Evolutionary conservation across 257 asterid genomes (phyloP), one percentile per base, ranked within the genome.

Genomic region (Scutellaria baicalensis): DNA sequence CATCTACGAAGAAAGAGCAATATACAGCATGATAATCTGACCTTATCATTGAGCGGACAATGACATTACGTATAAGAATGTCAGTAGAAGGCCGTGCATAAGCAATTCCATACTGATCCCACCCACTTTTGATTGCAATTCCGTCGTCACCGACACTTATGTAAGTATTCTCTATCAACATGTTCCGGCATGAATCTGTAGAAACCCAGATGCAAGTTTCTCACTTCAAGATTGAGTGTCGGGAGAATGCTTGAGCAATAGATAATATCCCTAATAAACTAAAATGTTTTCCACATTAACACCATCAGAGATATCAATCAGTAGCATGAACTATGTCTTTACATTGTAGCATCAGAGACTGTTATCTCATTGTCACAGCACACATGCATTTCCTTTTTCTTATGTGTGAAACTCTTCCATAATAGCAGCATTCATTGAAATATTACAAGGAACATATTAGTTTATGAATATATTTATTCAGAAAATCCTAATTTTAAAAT

Each of bases 81-180:
- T 92, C 84, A 65, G 85, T 74, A n/a, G 95, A 92, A 66, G 98
- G 96, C 9, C 84, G 85, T 8, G 77, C 89, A 71, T 92, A 92
- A 79, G 96, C 95, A 78, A 92, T 89, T 82, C 98, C 98, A 84
- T 92, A 92, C 81, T 92, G 96, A 86, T 92, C 98, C 96, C 98
- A 92, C 69, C 98, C 98, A 61, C 98, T 92, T 83, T 92, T 92
- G 74, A 92, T 92, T 58, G 98, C 98, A 73, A 92, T 85, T 63
- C 90, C 98, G 70, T 89, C 96, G 54, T 86, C 97, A 8, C 98
- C 98, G 9, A 89, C 96, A 54, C 98, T 92, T 43, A 89, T 84
- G 80, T 92, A 92, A 79, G 92, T 10, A 78, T 92, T 79, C 71
- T 92, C 96, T 69, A 92, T 92, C 84, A 88, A 79, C 89, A 92